These are phyloP conservation scores for Euphorbia peplus DNA, from an alignment of 345 rosid genomes.

Conservation along the genomic window DNA sequence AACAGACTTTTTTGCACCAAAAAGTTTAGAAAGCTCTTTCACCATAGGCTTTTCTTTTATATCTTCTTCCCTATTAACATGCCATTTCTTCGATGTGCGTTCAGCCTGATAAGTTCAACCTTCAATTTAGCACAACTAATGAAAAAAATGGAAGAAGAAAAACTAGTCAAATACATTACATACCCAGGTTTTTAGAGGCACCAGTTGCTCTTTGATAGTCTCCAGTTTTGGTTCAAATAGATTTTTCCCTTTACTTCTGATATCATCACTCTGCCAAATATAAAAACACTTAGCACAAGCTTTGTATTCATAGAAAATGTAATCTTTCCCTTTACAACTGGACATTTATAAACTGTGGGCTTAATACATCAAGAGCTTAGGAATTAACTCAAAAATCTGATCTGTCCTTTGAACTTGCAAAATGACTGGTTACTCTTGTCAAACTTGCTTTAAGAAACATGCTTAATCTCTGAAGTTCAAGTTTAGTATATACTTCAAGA, in stretches of 20 bases:
- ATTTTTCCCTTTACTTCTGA: conserved; percentile 55
- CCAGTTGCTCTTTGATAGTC: conserved; percentile 48
- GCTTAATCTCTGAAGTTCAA: too few relatives aligned
- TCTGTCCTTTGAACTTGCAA: too few relatives aligned
- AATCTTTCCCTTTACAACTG: too few relatives aligned
- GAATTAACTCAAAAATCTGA: too few relatives aligned
- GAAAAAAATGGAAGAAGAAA: conserved; percentile 1
- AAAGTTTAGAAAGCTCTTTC: conserved; percentile 65
- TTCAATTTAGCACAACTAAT: neutral
- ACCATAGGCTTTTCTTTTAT: conserved; percentile 63
- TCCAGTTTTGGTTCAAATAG: conserved; percentile 59
- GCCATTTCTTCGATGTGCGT: conserved; percentile 69
- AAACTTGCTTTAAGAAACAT: too few relatives aligned
- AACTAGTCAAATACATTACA: conserved; percentile 11
- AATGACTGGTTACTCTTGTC: too few relatives aligned
- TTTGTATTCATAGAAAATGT: too few relatives aligned
- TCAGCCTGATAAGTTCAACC: conserved; percentile 44
- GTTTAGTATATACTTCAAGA: too few relatives aligned
- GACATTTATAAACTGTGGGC: too few relatives aligned
- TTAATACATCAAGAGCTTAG: too few relatives aligned
- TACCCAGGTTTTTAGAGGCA: conserved; percentile 77
- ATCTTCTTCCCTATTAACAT: conserved; percentile 37
- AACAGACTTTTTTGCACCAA: conserved; percentile 44
- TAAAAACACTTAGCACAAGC: neutral
- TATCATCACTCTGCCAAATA: conserved; percentile 51